These are phyloP conservation scores for Raddia distichophylla DNA, from an alignment of 176 grass and related monocot species.

Conservation along the genomic window DNA sequence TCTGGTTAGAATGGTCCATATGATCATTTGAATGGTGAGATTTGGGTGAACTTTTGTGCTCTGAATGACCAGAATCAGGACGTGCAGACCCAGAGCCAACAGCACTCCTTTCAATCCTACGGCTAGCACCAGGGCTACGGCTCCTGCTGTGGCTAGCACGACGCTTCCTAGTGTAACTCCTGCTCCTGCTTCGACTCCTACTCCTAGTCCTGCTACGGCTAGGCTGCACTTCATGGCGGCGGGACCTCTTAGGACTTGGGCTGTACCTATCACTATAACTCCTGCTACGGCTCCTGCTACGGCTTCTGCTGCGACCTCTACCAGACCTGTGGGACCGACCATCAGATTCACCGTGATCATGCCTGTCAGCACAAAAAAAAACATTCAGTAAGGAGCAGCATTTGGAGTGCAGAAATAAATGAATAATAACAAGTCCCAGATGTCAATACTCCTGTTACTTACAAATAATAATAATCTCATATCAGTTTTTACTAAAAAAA, in stretches of 20 bases:
- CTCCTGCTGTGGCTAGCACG: slow-evolving; percentile 56
- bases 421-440: neutral
- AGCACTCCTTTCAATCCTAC: slow-evolving; percentile 41
- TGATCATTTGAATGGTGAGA: slow-evolving; percentile 27
- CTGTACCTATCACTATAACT: slow-evolving; percentile 65
- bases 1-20: slow-evolving; percentile 28
- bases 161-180: slow-evolving; percentile 53
- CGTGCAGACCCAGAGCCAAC: slow-evolving; percentile 31
- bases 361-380: slow-evolving; percentile 42
- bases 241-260: slow-evolving; percentile 63
- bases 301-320: slow-evolving; percentile 58
- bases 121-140: slow-evolving; percentile 51
- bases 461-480: slow-evolving; percentile 11
- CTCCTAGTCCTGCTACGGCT: slow-evolving; percentile 55
- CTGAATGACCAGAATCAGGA: slow-evolving; percentile 28
- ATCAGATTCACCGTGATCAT: slow-evolving; percentile 49
- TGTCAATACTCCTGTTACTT: neutral
- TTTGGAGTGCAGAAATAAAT: slow-evolving; percentile 28
- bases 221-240: slow-evolving; percentile 45
- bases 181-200: slow-evolving; percentile 52
- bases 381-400: slow-evolving; percentile 27
- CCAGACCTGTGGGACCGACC: slow-evolving; percentile 47
- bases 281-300: slow-evolving; percentile 54
- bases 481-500: slow-evolving; percentile 26
- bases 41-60: slow-evolving; percentile 41